Evolutionary conservation across 2,329 filamentous ascomycete species (phyloP), one percentile per base, ranked within the genome.

Genomic region (Alternaria alternata): DNA sequence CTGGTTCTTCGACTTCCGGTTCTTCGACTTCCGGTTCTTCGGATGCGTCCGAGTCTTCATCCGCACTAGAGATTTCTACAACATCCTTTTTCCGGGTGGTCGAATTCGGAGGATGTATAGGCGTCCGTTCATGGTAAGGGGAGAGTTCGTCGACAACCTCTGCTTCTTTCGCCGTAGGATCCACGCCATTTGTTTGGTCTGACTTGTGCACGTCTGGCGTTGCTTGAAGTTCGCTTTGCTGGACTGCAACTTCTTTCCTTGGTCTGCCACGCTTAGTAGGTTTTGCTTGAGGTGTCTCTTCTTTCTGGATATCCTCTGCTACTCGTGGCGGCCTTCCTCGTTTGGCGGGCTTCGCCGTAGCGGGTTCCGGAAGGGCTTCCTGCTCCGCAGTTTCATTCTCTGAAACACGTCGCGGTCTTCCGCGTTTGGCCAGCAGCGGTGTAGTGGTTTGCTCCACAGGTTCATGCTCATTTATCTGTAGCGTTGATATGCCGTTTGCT

Each of bases 111-210:
- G 59, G 36, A 5, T 28, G 52, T 34, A 59, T 55, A 48, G 39
- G 48, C 26, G 34, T 49, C 51, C 54, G 62, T 11, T 57, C 54
- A 42, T 51, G 57, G n/a, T 65, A 60, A 38, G 66, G 69, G 16
- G 70, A 75, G 18, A 71, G 61, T 22, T 72, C 65, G 30, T 72
- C 69, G 14, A 61, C 9, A 12, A 22, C 26, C 47, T 12, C 32
- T 8, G 26, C 57, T 5, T 60, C 57, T 24, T 62, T 61, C 2
- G 41, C 42, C 4, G 53, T 22, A 14, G 38, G 3, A 7, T 39
- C 22, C 26, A 47, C 59, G 3, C 30, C 57, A 36, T 57, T 64
- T 32, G 42, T 68, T 14, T 49, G 62, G 5, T 39, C 46, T 30
- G 59, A 47, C 43, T 70, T 64, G 30, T 42, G 55, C 12, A 55